Conservation (phyloP, 208 protist genomes). For the Entamoeba histolytica region DNA sequence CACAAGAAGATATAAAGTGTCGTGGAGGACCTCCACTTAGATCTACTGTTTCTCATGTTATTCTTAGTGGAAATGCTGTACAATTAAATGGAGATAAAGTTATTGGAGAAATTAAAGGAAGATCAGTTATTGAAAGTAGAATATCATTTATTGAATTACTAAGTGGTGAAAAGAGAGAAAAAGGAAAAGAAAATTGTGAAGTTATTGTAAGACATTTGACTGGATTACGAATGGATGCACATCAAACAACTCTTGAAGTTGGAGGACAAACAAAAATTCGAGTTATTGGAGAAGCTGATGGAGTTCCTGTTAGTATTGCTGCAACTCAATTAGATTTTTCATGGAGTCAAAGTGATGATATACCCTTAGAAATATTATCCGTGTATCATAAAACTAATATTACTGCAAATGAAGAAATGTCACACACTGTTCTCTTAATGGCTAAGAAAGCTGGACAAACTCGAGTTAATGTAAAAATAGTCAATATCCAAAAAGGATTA, state of each 20-base stretch:
- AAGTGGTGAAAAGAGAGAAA: background rate
- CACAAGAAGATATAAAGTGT: background rate
- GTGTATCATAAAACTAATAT: background rate
- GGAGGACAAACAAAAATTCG: background rate
- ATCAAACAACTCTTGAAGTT: background rate
- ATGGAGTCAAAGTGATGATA: background rate
- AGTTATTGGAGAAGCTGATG: background rate
- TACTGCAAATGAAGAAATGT: background rate
- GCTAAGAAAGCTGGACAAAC: background rate
- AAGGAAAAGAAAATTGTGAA: background rate
- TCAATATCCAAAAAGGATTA: background rate
- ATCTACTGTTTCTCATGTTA: background rate
- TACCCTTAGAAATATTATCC: background rate
- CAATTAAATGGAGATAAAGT: background rate
- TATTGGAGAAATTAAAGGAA: background rate
- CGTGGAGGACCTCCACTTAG: background rate
- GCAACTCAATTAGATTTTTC: background rate
- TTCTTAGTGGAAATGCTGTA: background rate
- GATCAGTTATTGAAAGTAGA: background rate
- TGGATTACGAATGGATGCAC: background rate
- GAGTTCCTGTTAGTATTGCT: background rate
- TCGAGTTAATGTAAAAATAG: background rate
- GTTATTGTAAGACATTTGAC: background rate
- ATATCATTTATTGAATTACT: background rate
- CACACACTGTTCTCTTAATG: background rate